Evolutionary conservation across 108 stramenopile species (phyloP).

Genomic region (Chaetoceros muelleri): DNA sequence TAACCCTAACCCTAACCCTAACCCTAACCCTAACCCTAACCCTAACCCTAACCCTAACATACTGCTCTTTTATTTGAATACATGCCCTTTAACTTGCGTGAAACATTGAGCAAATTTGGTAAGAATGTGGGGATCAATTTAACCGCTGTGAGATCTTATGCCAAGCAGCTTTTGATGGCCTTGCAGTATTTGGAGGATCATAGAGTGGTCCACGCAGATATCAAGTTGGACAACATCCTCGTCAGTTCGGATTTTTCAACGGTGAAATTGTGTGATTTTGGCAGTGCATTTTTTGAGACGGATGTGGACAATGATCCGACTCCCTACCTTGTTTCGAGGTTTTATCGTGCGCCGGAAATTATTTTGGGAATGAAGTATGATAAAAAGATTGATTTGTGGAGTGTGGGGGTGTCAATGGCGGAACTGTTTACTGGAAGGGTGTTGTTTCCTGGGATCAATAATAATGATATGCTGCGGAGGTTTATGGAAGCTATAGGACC

Average conservation of each 20-base stretch:
- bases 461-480: conserved; percentile 90
- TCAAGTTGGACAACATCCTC: conserved; percentile 98
- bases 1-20: no score
- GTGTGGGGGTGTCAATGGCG: conserved; percentile 79
- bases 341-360: conserved; percentile 98
- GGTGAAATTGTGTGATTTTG: conserved; percentile 92
- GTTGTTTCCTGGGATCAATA: conserved; percentile 79
- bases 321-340: conserved; percentile 95
- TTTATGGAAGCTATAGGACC: conserved; percentile 93
- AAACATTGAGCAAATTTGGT: conserved; percentile 86
- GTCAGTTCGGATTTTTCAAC: conserved; percentile 74
- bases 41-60: no score
- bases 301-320: conserved; percentile 80
- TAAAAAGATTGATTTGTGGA: conserved; percentile 90
- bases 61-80: conserved; percentile 86
- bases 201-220: conserved; percentile 91
- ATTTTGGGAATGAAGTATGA: conserved; percentile 92
- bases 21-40: no score
- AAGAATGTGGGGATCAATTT: conserved; percentile 86
- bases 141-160: conserved; percentile 83
- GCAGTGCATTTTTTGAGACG: conserved; percentile 77
- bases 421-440: conserved; percentile 93
- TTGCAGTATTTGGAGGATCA: conserved; percentile 70
- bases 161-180: conserved; percentile 83
- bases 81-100: conserved; percentile 77